These are phyloP conservation scores for Curvularia sp. DNA, from an alignment of 2,329 filamentous ascomycete genomes.

Conservation along the genomic window DNA sequence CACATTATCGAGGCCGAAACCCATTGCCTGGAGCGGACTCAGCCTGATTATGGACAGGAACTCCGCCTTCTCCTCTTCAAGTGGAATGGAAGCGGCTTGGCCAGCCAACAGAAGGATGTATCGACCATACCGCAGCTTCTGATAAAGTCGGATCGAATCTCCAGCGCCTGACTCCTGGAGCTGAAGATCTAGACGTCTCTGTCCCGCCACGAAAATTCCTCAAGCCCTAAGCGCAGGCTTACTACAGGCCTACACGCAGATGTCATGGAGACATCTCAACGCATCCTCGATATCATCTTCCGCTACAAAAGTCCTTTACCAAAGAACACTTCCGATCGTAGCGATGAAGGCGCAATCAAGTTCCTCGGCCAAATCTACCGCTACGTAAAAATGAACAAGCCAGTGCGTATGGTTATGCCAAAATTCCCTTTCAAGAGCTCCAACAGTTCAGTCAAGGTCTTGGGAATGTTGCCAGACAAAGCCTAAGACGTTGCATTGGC, in stretches of 20 bases:
- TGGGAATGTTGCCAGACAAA: constrained; percentile 55
- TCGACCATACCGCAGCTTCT: no score
- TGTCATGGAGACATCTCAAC: constrained; percentile 12
- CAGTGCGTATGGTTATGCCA: constrained; percentile 49
- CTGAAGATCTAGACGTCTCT: no score
- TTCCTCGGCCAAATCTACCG: constrained; percentile 23
- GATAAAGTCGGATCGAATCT: no score
- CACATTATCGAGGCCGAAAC: no score
- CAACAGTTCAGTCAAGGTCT: constrained; percentile 61
- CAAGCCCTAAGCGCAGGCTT: no score
- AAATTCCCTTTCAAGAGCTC: constrained; percentile 69
- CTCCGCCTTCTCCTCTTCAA: no score
- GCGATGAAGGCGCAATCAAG: constrained; percentile 24
- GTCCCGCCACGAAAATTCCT: no score
- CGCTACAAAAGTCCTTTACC: constrained; percentile 23
- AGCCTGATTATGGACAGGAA: no score
- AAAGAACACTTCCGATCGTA: constrained; percentile 15
- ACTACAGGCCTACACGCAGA: constrained; percentile 1
- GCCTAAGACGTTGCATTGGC: constrained; percentile 54
- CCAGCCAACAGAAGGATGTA: no score
- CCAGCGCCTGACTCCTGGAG: no score
- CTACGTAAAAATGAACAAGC: constrained; percentile 1
- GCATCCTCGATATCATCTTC: constrained; percentile 21
- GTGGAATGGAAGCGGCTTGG: no score
- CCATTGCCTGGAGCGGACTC: no score